These are phyloP conservation scores for Casuarina cunninghamiana DNA, from an alignment of 306 rosid genomes.

Conservation along the genomic window DNA sequence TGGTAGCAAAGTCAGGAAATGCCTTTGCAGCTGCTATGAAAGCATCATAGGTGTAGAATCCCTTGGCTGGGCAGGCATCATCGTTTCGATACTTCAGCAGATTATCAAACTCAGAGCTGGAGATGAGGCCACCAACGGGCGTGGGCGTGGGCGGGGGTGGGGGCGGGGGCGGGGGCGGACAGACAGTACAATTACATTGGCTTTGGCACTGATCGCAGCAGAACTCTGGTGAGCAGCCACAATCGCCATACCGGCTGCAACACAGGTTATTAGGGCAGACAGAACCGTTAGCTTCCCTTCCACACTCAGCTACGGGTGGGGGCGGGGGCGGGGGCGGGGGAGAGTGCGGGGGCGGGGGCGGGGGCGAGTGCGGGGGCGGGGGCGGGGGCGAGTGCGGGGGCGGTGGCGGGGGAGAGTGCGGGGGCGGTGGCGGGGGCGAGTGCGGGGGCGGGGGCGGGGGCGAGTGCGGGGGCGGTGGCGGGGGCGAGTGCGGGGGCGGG, in stretches of 20 bases:
- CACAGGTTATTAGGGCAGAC: neutral
- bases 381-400: too few species aligned
- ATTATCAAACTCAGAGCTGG: conserved; percentile 28
- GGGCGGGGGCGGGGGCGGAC: too few species aligned
- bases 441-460: too few species aligned
- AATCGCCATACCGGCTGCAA: neutral
- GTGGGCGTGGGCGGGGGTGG: too few species aligned
- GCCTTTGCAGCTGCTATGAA: conserved; percentile 54
- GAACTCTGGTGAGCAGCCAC: conserved; percentile 5
- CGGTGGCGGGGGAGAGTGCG: too few species aligned
- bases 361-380: neutral
- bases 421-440: too few species aligned
- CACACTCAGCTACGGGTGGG: neutral
- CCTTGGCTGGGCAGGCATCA: conserved; percentile 30
- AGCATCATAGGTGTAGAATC: conserved; percentile 54
- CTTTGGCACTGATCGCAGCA: too few species aligned
- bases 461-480: neutral
- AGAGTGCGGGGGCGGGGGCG: too few species aligned
- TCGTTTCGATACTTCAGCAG: conserved; percentile 60
- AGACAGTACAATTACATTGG: too few species aligned
- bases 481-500: too few species aligned
- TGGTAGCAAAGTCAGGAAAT: conserved; percentile 46
- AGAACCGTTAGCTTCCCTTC: conserved; percentile 13
- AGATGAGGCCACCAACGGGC: conserved; percentile 28
- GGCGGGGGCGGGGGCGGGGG: too few species aligned